Evolutionary conservation across 805 yeast genomes (phyloP), one percentile per base, ranked within the genome.

Genomic region (Cyberlindnera galapagoensis): DNA sequence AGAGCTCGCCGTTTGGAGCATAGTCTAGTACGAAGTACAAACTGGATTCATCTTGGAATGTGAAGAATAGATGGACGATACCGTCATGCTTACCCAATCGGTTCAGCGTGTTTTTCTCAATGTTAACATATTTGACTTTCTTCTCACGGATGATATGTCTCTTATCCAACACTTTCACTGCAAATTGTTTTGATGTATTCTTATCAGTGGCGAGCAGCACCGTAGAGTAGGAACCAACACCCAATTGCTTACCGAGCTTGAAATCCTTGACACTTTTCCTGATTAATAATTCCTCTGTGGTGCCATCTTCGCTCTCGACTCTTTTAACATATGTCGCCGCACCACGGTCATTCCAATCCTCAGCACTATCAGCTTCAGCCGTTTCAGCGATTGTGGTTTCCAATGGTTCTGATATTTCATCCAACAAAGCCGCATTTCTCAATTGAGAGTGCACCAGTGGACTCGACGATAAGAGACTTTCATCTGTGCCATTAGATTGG

Each of bases 211-310:
- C 98, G 24, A 85, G 71, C 44, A 76, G 72, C 4, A 90, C 99
- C 2, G 95, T 88, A 8, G 97, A 87, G 54, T 90, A 92, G 6
- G 96, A 86, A 2, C 99, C 99, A 53, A 85, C 95, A 19, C 99
- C 99, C 18, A 92, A 71, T 26, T 81, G 76, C 12, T 84, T 76
- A 8, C 95, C 94, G 53, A 92, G 86, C 41, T 77, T 80, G 57
- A 88, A 92, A 53, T 92, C 98, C 43, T 78, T 75, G 9, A 86
- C 94, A 14, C 59, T 74, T 57, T 52, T 65, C 56, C 54, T 70
- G 27, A 65, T 75, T 34, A 68, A 62, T 51, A 62, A 69, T 37
- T 71, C 80, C 48, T 56, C 58, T 6, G 62, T 56, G 51, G 73
- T 60, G 9, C 84, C 85, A 10, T 64, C 54, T 3, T 55, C 45